Evolutionary conservation across 805 yeast species (phyloP).

Genomic region (Cyberlindnera saturnus): DNA sequence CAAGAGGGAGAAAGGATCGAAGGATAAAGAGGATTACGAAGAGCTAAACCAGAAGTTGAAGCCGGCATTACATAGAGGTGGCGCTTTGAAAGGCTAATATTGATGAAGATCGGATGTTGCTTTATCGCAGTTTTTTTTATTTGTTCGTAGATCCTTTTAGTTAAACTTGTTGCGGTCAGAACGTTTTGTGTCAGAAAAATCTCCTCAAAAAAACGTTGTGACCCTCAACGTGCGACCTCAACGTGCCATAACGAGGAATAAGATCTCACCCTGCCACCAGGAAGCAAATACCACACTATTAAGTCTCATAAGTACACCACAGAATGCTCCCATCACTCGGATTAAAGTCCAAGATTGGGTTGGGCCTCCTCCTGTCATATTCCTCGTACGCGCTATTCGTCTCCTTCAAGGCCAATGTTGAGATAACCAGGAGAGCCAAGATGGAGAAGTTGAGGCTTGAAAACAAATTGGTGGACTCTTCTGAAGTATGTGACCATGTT

Average conservation of each 20-base stretch:
- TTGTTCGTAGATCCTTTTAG: too few relatives aligned
- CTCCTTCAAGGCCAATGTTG: conserved; percentile 45
- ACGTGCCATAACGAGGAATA: too few relatives aligned
- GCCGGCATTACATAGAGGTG: conserved; percentile 29
- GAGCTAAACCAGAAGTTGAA: conserved; percentile 22
- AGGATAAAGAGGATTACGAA: conserved; percentile 17
- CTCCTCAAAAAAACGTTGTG: too few relatives aligned
- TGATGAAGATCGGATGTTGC: neutral
- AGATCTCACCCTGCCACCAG: too few relatives aligned
- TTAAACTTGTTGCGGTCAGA: too few relatives aligned
- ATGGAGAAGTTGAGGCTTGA: conserved; percentile 16
- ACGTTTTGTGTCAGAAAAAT: too few relatives aligned
- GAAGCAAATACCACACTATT: too few relatives aligned
- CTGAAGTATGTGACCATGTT: conserved; percentile 2
- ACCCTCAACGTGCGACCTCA: too few relatives aligned
- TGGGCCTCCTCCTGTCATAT: conserved; percentile 39
- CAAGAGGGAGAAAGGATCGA: conserved; percentile 13
- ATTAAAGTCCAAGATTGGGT: conserved; percentile 22
- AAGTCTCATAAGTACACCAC: neutral
- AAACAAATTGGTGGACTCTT: neutral
- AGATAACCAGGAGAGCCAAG: conserved; percentile 41
- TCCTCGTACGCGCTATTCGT: conserved; percentile 62
- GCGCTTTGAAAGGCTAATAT: conserved; percentile 12
- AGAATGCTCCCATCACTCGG: conserved; percentile 9
- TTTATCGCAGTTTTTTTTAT: neutral